A percentile compares a stretch with the other conserved stretches of the same genome.
Evolutionary conservation across 2,329 filamentous ascomycete species (phyloP).

Genomic region (Emmonsia crescens): DNA sequence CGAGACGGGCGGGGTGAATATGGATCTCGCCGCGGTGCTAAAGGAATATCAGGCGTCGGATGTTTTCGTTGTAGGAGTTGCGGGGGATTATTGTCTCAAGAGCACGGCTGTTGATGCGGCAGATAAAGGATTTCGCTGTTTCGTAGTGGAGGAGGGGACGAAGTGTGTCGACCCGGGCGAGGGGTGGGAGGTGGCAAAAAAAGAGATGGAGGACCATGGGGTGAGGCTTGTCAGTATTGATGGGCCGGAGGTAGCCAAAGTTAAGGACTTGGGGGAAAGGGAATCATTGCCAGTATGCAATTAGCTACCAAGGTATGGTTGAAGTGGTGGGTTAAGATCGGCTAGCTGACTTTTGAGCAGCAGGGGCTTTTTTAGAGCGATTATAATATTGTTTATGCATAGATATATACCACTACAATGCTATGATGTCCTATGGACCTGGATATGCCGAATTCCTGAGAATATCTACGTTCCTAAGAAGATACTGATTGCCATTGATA

Average conservation of each 20-base stretch:
- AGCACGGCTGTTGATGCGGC: constrained; percentile 68
- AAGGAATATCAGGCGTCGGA: constrained; percentile 53
- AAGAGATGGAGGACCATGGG: constrained; percentile 47
- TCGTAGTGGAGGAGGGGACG: constrained; percentile 68
- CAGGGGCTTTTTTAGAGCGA: not conserved
- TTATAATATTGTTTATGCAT: not conserved
- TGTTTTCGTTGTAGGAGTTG: constrained; percentile 77
- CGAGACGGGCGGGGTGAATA: constrained; percentile 31
- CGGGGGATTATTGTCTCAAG: constrained; percentile 82
- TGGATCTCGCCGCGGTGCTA: constrained; percentile 52
- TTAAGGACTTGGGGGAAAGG: constrained; percentile 20
- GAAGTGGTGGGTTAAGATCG: not conserved
- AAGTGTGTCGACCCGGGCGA: constrained; percentile 54
- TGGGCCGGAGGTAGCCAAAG: constrained; percentile 45
- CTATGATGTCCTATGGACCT: not conserved
- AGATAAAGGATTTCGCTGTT: constrained; percentile 64
- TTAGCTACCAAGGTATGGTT: not conserved
- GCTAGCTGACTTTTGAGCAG: not conserved
- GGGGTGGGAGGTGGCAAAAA: constrained; percentile 46
- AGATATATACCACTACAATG: not conserved
- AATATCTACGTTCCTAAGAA: not conserved
- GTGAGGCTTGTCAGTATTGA: constrained; percentile 52
- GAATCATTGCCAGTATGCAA: not conserved
- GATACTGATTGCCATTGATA: not conserved
- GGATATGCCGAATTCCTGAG: not conserved